Evolutionary conservation across 2,329 filamentous ascomycete species (phyloP).

Genomic region (Dothideomycetes sp.): DNA sequence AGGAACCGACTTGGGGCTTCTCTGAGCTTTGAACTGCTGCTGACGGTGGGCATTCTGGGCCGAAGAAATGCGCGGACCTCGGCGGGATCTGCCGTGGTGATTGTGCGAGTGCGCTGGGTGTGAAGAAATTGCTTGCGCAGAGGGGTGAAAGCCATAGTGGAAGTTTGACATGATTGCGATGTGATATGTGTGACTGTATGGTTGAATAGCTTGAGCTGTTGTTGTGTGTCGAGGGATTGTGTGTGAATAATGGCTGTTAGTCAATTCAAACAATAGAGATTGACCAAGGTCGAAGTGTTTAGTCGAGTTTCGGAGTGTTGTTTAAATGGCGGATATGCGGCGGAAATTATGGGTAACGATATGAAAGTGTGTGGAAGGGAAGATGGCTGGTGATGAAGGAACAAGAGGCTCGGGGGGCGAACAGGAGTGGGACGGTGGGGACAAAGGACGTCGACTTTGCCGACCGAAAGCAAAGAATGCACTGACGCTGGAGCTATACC

Average conservation of each 20-base stretch:
- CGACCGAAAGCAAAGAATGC: neutral
- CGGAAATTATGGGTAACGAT: neutral
- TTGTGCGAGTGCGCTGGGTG: slow-evolving; percentile 54
- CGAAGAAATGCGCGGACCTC: slow-evolving; percentile 69
- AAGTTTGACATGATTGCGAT: slow-evolving; percentile 35
- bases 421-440: neutral
- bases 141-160: slow-evolving; percentile 36
- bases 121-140: slow-evolving; percentile 37
- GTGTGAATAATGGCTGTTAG: too few relatives aligned
- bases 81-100: slow-evolving; percentile 76
- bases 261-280: too few relatives aligned
- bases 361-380: neutral
- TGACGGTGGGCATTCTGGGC: slow-evolving; percentile 78
- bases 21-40: slow-evolving; percentile 58
- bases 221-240: too few relatives aligned
- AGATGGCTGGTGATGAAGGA: neutral
- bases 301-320: neutral
- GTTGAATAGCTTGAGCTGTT: neutral
- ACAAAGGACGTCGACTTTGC: neutral
- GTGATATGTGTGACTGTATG: slow-evolving; percentile 3
- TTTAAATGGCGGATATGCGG: neutral
- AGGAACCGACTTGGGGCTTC: slow-evolving; percentile 75
- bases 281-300: neutral
- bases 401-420: neutral
- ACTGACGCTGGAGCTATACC: neutral